Evolutionary conservation across 2,329 filamentous ascomycete genomes (phyloP).

Genomic region (Neurospora sp.): DNA sequence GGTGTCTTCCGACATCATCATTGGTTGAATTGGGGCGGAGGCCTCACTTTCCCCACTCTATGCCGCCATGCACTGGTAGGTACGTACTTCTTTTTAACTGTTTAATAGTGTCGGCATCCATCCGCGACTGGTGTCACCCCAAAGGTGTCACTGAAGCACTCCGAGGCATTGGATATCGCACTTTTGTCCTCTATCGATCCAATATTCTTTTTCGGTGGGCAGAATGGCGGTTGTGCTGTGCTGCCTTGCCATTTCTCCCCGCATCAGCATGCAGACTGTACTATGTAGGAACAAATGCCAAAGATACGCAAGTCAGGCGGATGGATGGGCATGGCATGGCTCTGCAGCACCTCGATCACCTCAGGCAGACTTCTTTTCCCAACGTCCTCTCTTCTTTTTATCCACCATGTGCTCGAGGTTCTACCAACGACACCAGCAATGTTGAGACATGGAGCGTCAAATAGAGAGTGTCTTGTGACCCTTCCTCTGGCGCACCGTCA

Average conservation of each 20-base stretch:
- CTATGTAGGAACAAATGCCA: neutral
- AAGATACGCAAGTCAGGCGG: neutral
- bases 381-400: neutral
- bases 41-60: neutral
- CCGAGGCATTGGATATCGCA: too few species aligned
- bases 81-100: neutral
- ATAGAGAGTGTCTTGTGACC: neutral
- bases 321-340: neutral
- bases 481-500: neutral
- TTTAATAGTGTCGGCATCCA: neutral
- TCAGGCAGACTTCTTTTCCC: neutral
- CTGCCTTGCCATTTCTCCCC: neutral
- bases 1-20: neutral
- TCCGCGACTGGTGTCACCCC: neutral
- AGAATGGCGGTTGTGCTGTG: neutral
- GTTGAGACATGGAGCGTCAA: neutral
- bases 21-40: neutral
- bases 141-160: neutral
- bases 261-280: neutral
- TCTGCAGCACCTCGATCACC: neutral
- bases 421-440: neutral
- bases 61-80: neutral
- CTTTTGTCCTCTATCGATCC: too few species aligned
- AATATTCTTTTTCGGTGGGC: neutral
- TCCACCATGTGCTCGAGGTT: neutral